Conservation (phyloP, 371 early-diverging fungal genomes). For the Circinella minor region DNA sequence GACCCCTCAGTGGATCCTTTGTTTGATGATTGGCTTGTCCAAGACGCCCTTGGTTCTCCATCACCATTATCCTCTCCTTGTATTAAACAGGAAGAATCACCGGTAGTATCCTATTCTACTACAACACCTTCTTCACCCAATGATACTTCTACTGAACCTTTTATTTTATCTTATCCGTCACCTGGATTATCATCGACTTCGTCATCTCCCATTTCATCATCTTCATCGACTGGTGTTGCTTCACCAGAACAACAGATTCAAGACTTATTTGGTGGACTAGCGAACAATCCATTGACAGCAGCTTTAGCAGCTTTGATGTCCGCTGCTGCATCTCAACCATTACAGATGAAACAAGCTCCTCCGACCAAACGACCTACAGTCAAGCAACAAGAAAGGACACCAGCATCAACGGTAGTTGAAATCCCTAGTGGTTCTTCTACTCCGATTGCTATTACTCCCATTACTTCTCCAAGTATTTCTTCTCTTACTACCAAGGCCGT, state of each 20-base stretch:
- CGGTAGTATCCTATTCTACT: neutral
- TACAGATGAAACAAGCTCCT: neutral
- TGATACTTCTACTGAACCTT: neutral
- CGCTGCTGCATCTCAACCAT: slow-evolving; percentile 1
- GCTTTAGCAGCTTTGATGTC: slow-evolving; percentile 11
- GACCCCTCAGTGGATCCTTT: slow-evolving; percentile 15
- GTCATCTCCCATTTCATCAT: neutral
- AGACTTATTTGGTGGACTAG: slow-evolving; percentile 9
- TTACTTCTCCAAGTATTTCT: too few species aligned
- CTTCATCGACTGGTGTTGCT: neutral
- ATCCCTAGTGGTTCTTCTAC: neutral
- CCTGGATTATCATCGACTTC: slow-evolving; percentile 6
- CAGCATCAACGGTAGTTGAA: neutral
- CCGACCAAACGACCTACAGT: neutral
- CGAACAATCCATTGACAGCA: slow-evolving; percentile 9
- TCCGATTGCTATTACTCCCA: neutral
- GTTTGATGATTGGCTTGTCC: slow-evolving; percentile 23
- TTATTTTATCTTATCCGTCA: neutral
- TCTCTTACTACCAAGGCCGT: too few species aligned
- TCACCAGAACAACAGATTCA: neutral
- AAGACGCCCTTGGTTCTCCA: slow-evolving; percentile 16
- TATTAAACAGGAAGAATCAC: neutral
- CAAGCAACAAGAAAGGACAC: neutral
- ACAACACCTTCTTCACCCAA: neutral
- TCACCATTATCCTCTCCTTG: neutral